These are phyloP conservation scores for Schizochytrium sp. DNA, from an alignment of 108 stramenopile genomes.

Conservation along the genomic window DNA sequence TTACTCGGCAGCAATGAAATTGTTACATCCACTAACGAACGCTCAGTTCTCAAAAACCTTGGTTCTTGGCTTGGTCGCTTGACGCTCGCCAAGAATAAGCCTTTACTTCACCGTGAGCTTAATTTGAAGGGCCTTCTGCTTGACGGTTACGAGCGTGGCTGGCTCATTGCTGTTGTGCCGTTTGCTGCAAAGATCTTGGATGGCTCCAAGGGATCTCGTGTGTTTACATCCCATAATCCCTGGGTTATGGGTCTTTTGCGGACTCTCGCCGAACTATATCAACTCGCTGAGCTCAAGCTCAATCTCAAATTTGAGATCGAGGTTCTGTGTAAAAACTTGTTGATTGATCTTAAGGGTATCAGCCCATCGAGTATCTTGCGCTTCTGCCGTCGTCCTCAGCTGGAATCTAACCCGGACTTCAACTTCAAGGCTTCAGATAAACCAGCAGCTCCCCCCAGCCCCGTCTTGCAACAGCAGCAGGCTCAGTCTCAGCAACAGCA, in stretches of 20 bases:
- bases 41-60: conserved; percentile 95
- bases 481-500: conserved; percentile 2
- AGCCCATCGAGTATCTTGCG: conserved; percentile 75
- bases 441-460: neutral
- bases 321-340: conserved; percentile 96
- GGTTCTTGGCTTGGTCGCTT: conserved; percentile 98
- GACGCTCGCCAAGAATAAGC: conserved; percentile 94
- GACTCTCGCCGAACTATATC: conserved; percentile 91
- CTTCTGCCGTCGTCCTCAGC: conserved; percentile 47
- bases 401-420: conserved; percentile 96
- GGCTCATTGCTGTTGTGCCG: conserved; percentile 96
- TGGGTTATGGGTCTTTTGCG: conserved; percentile 98
- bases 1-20: conserved; percentile 92
- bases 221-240: conserved; percentile 98
- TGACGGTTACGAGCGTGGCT: conserved; percentile 96
- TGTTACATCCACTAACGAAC: conserved; percentile 92
- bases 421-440: conserved; percentile 66
- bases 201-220: conserved; percentile 88
- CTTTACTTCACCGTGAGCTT: conserved; percentile 93
- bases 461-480: conserved; percentile 56
- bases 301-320: conserved; percentile 99
- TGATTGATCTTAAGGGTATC: conserved; percentile 90
- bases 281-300: conserved; percentile 97
- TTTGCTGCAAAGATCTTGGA: conserved; percentile 98
- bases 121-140: conserved; percentile 96